Evolutionary conservation across 441 rosid genomes (phyloP), one percentile per base, ranked within the genome.

Genomic region (Arabidopsis lyrata): DNA sequence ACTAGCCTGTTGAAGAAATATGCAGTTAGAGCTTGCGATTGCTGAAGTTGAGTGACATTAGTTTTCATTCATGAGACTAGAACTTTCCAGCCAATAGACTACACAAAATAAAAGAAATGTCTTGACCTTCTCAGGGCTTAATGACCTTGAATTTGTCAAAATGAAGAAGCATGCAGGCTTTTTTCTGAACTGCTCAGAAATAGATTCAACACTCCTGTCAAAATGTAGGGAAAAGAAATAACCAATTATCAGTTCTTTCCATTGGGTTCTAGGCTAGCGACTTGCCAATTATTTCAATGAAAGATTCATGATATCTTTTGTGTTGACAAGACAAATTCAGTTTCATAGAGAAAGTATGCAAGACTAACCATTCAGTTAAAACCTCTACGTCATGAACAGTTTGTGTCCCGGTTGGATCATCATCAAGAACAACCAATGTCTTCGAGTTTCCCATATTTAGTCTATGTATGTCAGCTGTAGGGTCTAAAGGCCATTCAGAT

Each of bases 391-490:
- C 94, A 77, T 92, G 97, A 84, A 95, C 97, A 16, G 99, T 95
- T 83, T 95, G 99, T 58, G 99, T 95, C 81, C 99, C 98, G 29
- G 99, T 92, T 75, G 99, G 98, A 80, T 95, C 99, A 78, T 95
- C 99, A 80, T 95, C 99, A 78, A 95, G 89, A 78, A 95, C 99
- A 68, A 92, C 93, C 81, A 92, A 76, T 13, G 91, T 86, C 80
- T 87, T 95, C 31, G 86, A 83, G 74, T 82, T 90, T 55, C 73
- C 86, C 81, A 73, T 82, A 66, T 90, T 91, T 74, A 95, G 74
- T 76, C 62, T 81, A 56, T 63, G 85, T 73, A 91, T 88, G 70
- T 90, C 92, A 75, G 78, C 87, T 72, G 81, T 83, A 42, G 93
- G 95, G 83, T 95, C 95, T 73, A 70, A 55, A 9, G 92, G 89